Evolutionary conservation across 352 stramenopile genomes (phyloP).

Genomic region (Bremia lactucae): DNA sequence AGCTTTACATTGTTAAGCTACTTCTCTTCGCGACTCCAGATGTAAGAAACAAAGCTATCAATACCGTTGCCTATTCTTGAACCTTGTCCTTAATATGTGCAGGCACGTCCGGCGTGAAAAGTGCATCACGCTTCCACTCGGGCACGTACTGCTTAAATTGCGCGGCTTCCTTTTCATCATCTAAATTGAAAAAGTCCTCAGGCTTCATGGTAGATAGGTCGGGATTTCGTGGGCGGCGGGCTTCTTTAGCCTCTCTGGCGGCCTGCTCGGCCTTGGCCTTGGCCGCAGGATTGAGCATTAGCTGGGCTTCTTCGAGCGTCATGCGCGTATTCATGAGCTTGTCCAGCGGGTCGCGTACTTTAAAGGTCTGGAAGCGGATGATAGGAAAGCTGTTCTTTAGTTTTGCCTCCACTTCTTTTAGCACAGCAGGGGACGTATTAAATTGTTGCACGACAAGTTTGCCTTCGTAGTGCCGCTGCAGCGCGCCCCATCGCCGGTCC

Average conservation of each 20-base stretch:
- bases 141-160: slow-evolving; percentile 74
- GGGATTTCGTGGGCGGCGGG: slow-evolving; percentile 18
- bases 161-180: slow-evolving; percentile 52
- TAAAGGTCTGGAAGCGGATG: slow-evolving; percentile 82
- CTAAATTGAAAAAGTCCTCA: slow-evolving; percentile 43
- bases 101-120: slow-evolving; percentile 52
- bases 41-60: not conserved
- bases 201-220: slow-evolving; percentile 26
- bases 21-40: too few relatives aligned
- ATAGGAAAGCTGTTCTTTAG: slow-evolving; percentile 81
- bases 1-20: too few relatives aligned
- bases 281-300: slow-evolving; percentile 37
- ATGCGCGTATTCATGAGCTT: slow-evolving; percentile 75
- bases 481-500: slow-evolving; percentile 75
- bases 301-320: slow-evolving; percentile 48
- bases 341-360: slow-evolving; percentile 72
- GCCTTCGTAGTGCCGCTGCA: slow-evolving; percentile 78
- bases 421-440: slow-evolving; percentile 57
- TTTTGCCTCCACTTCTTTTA: slow-evolving; percentile 68
- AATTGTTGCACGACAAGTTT: slow-evolving; percentile 84
- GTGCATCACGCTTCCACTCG: slow-evolving; percentile 76
- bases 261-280: slow-evolving; percentile 24
- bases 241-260: slow-evolving; percentile 26
- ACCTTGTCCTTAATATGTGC: slow-evolving; percentile 47
- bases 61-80: slow-evolving; percentile 4